Percentiles rank a stretch among this genome's conserved stretches.
Evolutionary conservation across 371 early-diverging fungal genomes (phyloP).

Genomic region (Rhizopus arrhizus): DNA sequence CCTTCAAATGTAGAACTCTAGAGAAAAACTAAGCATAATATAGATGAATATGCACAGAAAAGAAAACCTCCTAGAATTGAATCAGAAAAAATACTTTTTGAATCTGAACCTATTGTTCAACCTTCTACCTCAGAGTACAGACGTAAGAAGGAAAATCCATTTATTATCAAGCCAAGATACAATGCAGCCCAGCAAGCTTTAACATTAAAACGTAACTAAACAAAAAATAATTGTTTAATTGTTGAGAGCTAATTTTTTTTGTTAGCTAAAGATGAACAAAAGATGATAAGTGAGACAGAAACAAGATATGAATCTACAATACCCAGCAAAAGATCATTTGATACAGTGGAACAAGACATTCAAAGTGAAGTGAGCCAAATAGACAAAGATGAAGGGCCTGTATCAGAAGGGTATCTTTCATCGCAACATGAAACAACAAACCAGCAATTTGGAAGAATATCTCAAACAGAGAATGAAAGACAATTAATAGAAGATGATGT

Average conservation of each 20-base stretch:
- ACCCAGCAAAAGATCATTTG: conserved; percentile 1
- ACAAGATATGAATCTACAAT: neutral
- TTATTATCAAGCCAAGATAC: neutral
- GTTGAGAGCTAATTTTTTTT: neutral
- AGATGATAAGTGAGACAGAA: neutral
- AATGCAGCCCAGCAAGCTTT: neutral
- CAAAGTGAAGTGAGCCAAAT: neutral
- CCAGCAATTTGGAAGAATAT: no score
- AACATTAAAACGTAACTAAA: neutral
- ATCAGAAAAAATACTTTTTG: neutral
- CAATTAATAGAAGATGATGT: no score
- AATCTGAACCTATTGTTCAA: neutral
- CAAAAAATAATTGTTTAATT: neutral
- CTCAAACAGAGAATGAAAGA: no score
- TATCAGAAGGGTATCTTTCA: neutral
- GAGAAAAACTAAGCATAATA: neutral
- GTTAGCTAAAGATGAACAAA: neutral
- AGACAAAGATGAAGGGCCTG: neutral
- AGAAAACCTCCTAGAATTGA: neutral
- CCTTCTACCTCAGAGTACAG: neutral
- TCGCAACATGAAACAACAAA: no score
- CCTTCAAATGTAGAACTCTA: neutral
- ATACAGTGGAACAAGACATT: neutral
- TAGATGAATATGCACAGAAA: conserved; percentile 1
- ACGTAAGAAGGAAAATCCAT: neutral